Base-by-base conservation (phyloP, 1,284 basidiomycete species). In the Leccinum fuscescens region DNA sequence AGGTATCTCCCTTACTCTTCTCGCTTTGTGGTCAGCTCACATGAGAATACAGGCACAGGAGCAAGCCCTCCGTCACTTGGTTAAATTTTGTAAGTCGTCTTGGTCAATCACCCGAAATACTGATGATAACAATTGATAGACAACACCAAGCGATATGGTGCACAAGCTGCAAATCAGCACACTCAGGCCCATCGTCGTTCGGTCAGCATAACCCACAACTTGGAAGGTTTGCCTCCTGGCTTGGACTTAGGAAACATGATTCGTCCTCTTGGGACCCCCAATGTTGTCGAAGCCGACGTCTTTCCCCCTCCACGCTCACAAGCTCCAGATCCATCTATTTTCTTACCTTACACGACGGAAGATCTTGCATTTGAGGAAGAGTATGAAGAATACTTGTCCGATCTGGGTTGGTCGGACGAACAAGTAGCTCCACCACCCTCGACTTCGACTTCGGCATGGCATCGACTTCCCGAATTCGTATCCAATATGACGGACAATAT, bases 61-160 rank as follows among this genome's bases (percentile, higher is more conserved):
- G 73, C 90, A 94, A 72, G 95, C 96, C n/a, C 80, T 99, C 29
- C 88, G 96, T 27, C 88, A 93, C 65, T 82, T 99, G 29, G 92
- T 99, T 65, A 94, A 95, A 69, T 98, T 97, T 76, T 99, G 93
- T 93, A 73, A 76, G 87, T 76, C 37, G 56, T 56, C 50, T 33
- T 31, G 39, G 24, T 17, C 12, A 49, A 55, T 44, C 15, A 11
- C 24, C 17, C 17, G 46, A 53, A 53, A 55, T 54, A 17, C 59
- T 58, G 35, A 61, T 11, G 42, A 58, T 63, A 9, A 61, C 5
- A 6, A 58, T 58, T 52, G 54, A 55, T 52, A 93, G 90, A 93
- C 70, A 93, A 93, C 71, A 90, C 80, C 60, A 87, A 87, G 68
- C 82, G 92, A 60, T 93, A 93, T 71, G 90, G 91, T n/a, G 75